Conservation (phyloP, 345 rosid species). For the Eucalyptus decipiens region DNA sequence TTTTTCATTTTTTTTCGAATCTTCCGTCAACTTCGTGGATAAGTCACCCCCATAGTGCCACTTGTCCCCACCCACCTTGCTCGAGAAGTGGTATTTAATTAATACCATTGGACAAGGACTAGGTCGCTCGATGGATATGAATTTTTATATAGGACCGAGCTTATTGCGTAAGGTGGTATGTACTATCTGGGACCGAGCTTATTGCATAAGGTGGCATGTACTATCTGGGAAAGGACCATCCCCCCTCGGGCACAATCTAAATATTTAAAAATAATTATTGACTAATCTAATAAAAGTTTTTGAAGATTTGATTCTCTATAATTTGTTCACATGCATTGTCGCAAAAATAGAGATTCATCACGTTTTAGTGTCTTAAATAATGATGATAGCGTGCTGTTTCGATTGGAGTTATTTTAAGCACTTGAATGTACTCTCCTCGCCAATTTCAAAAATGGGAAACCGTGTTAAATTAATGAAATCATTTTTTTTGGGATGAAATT, state of each 20-base stretch:
- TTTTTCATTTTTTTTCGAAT: neutral
- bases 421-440: neutral
- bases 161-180: neutral
- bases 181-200: neutral
- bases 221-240: neutral
- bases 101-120: neutral
- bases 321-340: neutral
- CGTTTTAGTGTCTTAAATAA: neutral
- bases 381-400: neutral
- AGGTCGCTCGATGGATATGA: neutral
- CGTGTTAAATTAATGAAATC: neutral
- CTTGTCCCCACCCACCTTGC: neutral
- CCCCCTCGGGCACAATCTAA: neutral
- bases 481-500: neutral
- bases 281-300: neutral
- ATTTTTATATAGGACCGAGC: neutral
- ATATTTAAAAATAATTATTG: neutral
- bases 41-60: neutral
- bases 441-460: neutral
- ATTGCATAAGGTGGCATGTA: neutral
- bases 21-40: neutral
- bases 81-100: neutral
- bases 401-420: neutral
- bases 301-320: neutral
- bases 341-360: neutral